Evolutionary conservation across 2,329 filamentous ascomycete species (phyloP).

Genomic region (Sphaerulina populicola): DNA sequence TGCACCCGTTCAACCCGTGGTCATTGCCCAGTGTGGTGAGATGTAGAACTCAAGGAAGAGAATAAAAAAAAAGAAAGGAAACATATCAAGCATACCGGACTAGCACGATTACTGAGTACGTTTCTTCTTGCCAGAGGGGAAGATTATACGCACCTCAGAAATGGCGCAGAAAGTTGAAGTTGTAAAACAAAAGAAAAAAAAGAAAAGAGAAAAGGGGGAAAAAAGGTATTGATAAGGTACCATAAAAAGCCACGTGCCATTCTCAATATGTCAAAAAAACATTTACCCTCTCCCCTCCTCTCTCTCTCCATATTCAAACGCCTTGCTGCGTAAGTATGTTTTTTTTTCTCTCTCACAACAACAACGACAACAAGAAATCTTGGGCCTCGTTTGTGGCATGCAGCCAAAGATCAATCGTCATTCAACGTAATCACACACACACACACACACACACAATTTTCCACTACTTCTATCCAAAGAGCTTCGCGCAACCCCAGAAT

Average conservation of each 20-base stretch:
- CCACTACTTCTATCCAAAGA: slow-evolving; percentile 16
- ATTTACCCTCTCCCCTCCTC: background rate
- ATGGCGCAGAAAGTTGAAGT: too few relatives aligned
- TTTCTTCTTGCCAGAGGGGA: too few relatives aligned
- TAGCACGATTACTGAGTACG: too few relatives aligned
- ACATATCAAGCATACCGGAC: too few relatives aligned
- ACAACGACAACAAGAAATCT: too few relatives aligned
- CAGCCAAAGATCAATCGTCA: background rate
- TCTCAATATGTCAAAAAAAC: too few relatives aligned
- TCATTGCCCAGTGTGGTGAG: slow-evolving; percentile 81
- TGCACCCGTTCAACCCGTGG: slow-evolving; percentile 74
- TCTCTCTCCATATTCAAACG: background rate
- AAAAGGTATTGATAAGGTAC: background rate
- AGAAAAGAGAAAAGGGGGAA: too few relatives aligned
- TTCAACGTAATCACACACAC: background rate
- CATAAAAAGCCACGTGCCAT: too few relatives aligned
- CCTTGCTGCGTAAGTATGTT: background rate
- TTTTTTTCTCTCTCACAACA: too few relatives aligned
- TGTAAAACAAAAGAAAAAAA: slow-evolving; percentile 46
- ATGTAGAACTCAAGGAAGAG: slow-evolving; percentile 50
- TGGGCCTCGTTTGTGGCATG: too few relatives aligned
- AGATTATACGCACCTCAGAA: too few relatives aligned
- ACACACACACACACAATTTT: background rate
- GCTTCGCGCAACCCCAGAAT: slow-evolving; percentile 59
- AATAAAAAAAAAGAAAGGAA: too few relatives aligned